Conservation (phyloP, 176 grass and related monocot genomes). For the Oryza glumipatula region DNA sequence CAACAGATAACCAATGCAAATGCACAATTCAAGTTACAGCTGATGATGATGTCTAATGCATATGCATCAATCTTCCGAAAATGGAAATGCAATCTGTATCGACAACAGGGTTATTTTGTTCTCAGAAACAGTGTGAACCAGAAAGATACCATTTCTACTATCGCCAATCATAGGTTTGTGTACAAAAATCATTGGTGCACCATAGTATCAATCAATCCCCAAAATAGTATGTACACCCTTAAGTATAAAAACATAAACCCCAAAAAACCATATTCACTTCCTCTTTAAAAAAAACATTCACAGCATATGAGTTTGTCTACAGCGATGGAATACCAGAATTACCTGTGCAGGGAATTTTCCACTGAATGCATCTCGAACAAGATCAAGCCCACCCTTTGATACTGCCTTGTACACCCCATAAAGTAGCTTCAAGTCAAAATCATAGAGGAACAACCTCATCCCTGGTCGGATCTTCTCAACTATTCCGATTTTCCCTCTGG, state of each 20-base stretch:
- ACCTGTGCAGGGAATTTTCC: conserved; percentile 76
- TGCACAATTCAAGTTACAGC: conserved; percentile 11
- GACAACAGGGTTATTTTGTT: neutral
- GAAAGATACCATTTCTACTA: conserved; percentile 9
- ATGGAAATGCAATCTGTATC: neutral
- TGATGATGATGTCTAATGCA: neutral
- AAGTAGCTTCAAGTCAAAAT: conserved; percentile 80
- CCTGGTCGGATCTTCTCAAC: conserved; percentile 64
- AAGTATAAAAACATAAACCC: conserved; percentile 21
- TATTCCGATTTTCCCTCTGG: conserved; percentile 47
- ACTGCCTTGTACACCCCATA: conserved; percentile 72
- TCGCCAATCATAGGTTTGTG: conserved; percentile 9
- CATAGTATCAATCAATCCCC: neutral
- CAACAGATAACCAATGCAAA: conserved; percentile 9
- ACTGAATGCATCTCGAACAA: conserved; percentile 48
- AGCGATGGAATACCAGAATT: conserved; percentile 37
- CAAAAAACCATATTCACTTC: neutral
- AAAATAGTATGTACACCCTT: neutral
- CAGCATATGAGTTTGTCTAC: neutral
- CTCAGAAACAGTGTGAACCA: neutral
- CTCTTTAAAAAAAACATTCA: neutral
- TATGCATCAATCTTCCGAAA: neutral
- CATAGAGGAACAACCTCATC: conserved; percentile 68
- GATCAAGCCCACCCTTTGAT: conserved; percentile 59
- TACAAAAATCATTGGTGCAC: neutral